A percentile compares a stretch with the other conserved stretches of the same genome.
phyloP scores from a whole-genome alignment of 2,329 filamentous ascomycete species.

The Didymellaceae sp. region DNA sequence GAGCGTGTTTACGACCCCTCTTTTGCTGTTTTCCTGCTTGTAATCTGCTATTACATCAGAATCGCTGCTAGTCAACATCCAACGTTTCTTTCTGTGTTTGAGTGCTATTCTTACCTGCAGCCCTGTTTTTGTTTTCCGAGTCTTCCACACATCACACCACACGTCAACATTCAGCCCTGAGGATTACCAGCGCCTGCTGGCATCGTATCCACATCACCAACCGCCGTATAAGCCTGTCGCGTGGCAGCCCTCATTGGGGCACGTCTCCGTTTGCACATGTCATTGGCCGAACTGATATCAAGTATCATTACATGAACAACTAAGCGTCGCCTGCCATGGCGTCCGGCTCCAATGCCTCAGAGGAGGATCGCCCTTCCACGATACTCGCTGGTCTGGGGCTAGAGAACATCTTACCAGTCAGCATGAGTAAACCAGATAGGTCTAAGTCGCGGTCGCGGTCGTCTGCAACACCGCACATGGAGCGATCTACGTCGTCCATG shows the following conservation, averaged over 20 bases:
- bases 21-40: conserved; percentile 1
- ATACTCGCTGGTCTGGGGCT: conserved; percentile 31
- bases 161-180: conserved; percentile 17
- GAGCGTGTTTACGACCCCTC: conserved; percentile 15
- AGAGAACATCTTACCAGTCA: conserved; percentile 39
- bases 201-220: conserved; percentile 15
- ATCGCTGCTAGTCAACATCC: conserved; percentile 9
- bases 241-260: conserved; percentile 18
- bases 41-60: conserved; percentile 5
- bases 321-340: conserved; percentile 16
- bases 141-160: conserved; percentile 13
- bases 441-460: conserved; percentile 27
- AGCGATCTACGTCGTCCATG: conserved; percentile 43
- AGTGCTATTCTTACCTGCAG: conserved; percentile 11
- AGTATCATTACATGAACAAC: conserved; percentile 3
- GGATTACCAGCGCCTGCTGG: conserved; percentile 9
- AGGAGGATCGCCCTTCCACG: conserved; percentile 27
- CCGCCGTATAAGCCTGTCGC: conserved; percentile 11
- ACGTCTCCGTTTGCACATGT: not conserved
- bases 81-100: conserved; percentile 19
- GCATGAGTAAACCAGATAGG: conserved; percentile 31
- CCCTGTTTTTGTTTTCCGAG: conserved; percentile 12
- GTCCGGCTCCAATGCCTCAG: conserved; percentile 17
- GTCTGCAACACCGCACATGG: conserved; percentile 35
- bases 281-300: not conserved